phyloP scores from a whole-genome alignment of 805 yeast genomes.

The Metschnikowia reukaufii region DNA sequence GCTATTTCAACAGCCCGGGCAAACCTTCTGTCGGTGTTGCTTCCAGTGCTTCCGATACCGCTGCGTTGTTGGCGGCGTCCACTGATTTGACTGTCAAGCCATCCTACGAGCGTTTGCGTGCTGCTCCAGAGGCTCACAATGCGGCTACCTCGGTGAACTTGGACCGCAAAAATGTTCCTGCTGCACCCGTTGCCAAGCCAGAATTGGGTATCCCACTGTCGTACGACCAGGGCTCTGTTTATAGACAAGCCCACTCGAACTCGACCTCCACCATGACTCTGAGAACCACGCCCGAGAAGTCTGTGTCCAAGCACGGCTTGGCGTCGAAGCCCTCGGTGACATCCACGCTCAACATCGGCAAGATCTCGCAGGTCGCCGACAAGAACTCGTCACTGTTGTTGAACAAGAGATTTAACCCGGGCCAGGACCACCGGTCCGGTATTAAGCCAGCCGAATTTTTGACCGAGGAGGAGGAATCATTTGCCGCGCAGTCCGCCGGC shows the following conservation, averaged over 20 bases:
- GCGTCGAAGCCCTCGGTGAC: slow-evolving; percentile 25
- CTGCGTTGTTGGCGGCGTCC: slow-evolving; percentile 73
- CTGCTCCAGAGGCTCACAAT: slow-evolving; percentile 61
- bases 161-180: slow-evolving; percentile 43
- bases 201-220: slow-evolving; percentile 36
- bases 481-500: slow-evolving; percentile 58
- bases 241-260: slow-evolving; percentile 34
- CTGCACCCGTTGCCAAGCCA: slow-evolving; percentile 41
- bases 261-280: slow-evolving; percentile 46
- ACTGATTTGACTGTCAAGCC: slow-evolving; percentile 63
- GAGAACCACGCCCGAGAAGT: slow-evolving; percentile 44
- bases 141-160: slow-evolving; percentile 54
- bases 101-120: slow-evolving; percentile 53
- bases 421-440: slow-evolving; percentile 42
- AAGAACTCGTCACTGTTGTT: slow-evolving; percentile 40
- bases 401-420: slow-evolving; percentile 44
- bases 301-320: slow-evolving; percentile 36
- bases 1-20: slow-evolving; percentile 54
- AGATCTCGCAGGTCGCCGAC: slow-evolving; percentile 37
- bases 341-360: slow-evolving; percentile 32
- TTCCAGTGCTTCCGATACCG: slow-evolving; percentile 68
- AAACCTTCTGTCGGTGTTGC: slow-evolving; percentile 59
- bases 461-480: slow-evolving; percentile 42
- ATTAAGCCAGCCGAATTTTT: slow-evolving; percentile 31
- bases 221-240: slow-evolving; percentile 31